Percentiles rank a stretch among this genome's conserved stretches.
Evolutionary conservation across 2,329 filamentous ascomycete genomes (phyloP).

Genomic region (Alternaria atra): DNA sequence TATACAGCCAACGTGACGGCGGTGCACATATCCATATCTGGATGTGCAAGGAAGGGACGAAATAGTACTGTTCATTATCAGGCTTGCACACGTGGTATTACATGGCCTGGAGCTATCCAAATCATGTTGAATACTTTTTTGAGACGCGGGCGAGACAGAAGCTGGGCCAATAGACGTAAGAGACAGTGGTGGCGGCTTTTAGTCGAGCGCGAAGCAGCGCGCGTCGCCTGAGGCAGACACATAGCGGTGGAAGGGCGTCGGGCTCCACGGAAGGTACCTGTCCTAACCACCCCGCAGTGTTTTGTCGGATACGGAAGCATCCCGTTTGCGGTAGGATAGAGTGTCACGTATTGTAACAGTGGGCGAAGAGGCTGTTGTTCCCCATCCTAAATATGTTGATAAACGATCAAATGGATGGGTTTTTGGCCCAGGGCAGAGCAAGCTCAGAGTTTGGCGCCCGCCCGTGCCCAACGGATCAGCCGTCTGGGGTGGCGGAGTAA

Average conservation of each 20-base stretch:
- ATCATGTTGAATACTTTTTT: slow-evolving; percentile 34
- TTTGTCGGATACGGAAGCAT: not conserved
- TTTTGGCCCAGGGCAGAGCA: not conserved
- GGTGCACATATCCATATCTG: slow-evolving; percentile 4
- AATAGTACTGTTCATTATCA: not conserved
- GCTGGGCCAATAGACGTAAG: slow-evolving; percentile 34
- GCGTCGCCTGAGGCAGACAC: slow-evolving; percentile 8
- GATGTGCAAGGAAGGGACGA: not conserved
- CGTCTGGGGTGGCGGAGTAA: slow-evolving; percentile 27
- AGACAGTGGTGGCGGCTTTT: slow-evolving; percentile 14
- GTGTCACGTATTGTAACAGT: not conserved
- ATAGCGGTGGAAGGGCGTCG: slow-evolving; percentile 18
- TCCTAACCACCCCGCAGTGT: not conserved
- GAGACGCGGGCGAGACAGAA: slow-evolving; percentile 46
- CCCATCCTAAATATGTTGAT: not conserved
- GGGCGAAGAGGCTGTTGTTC: not conserved
- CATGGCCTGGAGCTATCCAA: slow-evolving; percentile 33
- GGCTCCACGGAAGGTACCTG: slow-evolving; percentile 13
- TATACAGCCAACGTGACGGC: not conserved
- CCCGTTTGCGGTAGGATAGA: not conserved
- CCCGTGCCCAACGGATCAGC: slow-evolving; percentile 3
- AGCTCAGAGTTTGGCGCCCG: slow-evolving; percentile 7
- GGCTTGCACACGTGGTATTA: slow-evolving; percentile 12
- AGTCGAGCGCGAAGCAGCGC: slow-evolving; percentile 26
- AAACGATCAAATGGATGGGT: not conserved